phyloP scores from a whole-genome alignment of 768 basidiomycete species.

The Collybiopsis confluens region DNA sequence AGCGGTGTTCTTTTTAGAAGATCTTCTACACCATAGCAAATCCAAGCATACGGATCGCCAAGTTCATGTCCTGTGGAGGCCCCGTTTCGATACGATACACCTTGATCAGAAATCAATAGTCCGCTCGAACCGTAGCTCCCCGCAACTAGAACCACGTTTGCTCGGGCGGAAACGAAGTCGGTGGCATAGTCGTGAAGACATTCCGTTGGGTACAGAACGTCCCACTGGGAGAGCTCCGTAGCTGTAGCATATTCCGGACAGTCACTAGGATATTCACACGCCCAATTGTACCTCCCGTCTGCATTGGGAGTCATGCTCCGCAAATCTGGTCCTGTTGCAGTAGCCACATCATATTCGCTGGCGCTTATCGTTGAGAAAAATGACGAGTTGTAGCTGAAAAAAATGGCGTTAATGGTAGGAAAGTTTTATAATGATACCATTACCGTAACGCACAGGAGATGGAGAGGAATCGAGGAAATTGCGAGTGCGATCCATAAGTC shows the following conservation, averaged over 20 bases:
- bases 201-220: no score
- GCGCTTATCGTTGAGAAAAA: neutral
- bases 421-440: neutral
- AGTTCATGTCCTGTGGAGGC: no score
- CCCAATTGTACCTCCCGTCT: neutral
- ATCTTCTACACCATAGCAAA: neutral
- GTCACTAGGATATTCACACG: neutral
- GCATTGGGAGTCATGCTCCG: neutral
- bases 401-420: no score
- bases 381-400: neutral
- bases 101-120: no score
- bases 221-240: no score
- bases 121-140: no score
- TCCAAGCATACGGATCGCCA: neutral
- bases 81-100: no score
- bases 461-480: neutral
- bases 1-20: no score
- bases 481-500: neutral
- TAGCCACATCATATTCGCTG: neutral
- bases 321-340: neutral
- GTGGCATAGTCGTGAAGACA: no score
- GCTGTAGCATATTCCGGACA: neutral
- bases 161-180: no score
- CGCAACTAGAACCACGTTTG: no score
- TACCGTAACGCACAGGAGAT: neutral